phyloP scores from a whole-genome alignment of 345 rosid species.

The Geranium brycei region DNA sequence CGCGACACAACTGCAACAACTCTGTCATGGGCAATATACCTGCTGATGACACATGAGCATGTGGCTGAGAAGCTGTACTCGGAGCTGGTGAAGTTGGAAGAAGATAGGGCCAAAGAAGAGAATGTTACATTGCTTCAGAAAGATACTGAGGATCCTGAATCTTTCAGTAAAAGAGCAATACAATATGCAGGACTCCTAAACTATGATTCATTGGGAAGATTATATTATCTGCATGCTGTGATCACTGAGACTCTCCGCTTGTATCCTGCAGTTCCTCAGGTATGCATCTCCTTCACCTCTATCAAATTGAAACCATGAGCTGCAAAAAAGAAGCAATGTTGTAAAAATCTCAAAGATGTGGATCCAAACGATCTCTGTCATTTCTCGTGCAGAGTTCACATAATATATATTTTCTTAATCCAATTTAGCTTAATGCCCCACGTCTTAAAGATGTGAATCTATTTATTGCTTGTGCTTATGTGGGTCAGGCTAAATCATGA shows the following conservation, averaged over 20 bases:
- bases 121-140: slow-evolving; percentile 22
- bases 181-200: slow-evolving; percentile 53
- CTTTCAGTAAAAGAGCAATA: slow-evolving; percentile 38
- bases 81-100: slow-evolving; percentile 59
- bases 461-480: too few relatives aligned
- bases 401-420: too few relatives aligned
- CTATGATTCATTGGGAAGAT: slow-evolving; percentile 58
- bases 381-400: too few relatives aligned
- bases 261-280: slow-evolving; percentile 96
- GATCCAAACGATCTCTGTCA: too few relatives aligned
- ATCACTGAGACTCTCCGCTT: slow-evolving; percentile 78
- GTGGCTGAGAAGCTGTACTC: slow-evolving; percentile 54
- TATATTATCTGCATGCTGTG: slow-evolving; percentile 76
- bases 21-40: slow-evolving; percentile 80
- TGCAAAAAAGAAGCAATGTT: too few relatives aligned
- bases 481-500: too few relatives aligned
- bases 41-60: slow-evolving; percentile 46
- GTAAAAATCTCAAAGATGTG: too few relatives aligned
- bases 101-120: slow-evolving; percentile 44
- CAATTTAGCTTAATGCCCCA: too few relatives aligned
- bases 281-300: slow-evolving; percentile 3
- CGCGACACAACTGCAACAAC: slow-evolving; percentile 95
- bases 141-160: slow-evolving; percentile 27
- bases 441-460: too few relatives aligned
- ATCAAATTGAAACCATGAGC: not conserved